Evolutionary conservation across 129 eudicot genomes (phyloP).

Genomic region (Cynara cardunculus): DNA sequence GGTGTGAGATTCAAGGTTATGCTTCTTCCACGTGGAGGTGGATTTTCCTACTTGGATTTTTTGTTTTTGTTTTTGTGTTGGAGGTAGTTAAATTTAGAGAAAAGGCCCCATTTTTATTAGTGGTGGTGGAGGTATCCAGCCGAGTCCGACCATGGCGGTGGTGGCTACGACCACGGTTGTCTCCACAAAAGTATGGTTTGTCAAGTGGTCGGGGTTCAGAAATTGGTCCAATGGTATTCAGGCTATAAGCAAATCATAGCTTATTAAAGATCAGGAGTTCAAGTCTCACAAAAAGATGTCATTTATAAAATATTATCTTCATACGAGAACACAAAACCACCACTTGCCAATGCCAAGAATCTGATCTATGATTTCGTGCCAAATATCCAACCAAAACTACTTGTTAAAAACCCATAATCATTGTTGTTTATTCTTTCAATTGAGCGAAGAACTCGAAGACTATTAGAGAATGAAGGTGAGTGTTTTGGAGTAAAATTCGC

Average conservation of each 20-base stretch:
- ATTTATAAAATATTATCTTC: background rate
- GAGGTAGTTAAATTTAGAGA: background rate
- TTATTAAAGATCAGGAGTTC: background rate
- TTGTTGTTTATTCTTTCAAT: conserved; percentile 18
- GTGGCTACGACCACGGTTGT: background rate
- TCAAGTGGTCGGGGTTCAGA: background rate
- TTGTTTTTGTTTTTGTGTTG: background rate
- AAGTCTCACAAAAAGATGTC: background rate
- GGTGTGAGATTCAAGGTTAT: conserved; percentile 31
- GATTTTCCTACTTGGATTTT: conserved; percentile 1
- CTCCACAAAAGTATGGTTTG: background rate
- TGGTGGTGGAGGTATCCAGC: background rate
- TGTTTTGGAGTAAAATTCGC: conserved; percentile 15
- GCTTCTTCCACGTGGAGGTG: conserved; percentile 49
- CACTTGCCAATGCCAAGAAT: background rate
- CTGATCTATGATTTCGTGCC: background rate
- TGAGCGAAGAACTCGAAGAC: conserved; percentile 13
- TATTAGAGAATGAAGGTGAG: conserved; percentile 11
- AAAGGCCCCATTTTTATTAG: background rate
- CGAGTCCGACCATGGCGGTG: background rate
- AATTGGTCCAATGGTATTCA: background rate
- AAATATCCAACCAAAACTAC: background rate
- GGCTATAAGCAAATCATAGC: background rate
- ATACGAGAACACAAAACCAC: background rate
- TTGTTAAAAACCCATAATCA: conserved; percentile 11